These are phyloP conservation scores for Pythium scleroteichum DNA, from an alignment of 352 stramenopile species.

Conservation along the genomic window DNA sequence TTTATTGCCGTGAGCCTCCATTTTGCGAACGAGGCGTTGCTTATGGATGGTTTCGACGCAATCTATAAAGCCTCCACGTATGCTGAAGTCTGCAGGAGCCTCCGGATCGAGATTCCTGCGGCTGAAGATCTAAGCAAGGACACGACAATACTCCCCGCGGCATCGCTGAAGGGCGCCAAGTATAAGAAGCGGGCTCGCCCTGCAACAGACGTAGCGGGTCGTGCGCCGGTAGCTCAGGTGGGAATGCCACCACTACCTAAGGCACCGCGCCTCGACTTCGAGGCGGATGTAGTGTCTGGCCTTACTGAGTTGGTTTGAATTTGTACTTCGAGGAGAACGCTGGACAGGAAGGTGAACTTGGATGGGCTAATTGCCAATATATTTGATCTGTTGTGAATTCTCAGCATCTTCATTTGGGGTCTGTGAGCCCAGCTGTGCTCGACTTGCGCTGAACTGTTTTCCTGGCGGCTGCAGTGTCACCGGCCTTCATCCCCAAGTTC, in stretches of 20 bases:
- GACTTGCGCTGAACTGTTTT: constrained; percentile 62
- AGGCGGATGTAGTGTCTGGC: constrained; percentile 55
- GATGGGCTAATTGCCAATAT: background rate
- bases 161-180: constrained; percentile 49
- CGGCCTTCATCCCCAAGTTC: constrained; percentile 34
- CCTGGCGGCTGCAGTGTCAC: constrained; percentile 23
- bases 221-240: constrained; percentile 3
- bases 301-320: constrained; percentile 62
- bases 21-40: constrained; percentile 53
- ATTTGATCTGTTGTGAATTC: background rate
- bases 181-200: constrained; percentile 60
- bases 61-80: constrained; percentile 76
- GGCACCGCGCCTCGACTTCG: constrained; percentile 58
- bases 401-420: constrained; percentile 29
- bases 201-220: constrained; percentile 4
- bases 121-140: constrained; percentile 76
- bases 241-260: constrained; percentile 37
- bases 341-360: background rate
- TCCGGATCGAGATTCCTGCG: constrained; percentile 77
- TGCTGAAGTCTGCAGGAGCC: constrained; percentile 54
- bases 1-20: constrained; percentile 68
- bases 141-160: constrained; percentile 52
- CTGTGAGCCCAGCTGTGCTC: constrained; percentile 34
- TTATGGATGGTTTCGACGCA: constrained; percentile 62
- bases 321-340: background rate